Conservation (phyloP, 345 rosid genomes). For the Camelina sativa region DNA sequence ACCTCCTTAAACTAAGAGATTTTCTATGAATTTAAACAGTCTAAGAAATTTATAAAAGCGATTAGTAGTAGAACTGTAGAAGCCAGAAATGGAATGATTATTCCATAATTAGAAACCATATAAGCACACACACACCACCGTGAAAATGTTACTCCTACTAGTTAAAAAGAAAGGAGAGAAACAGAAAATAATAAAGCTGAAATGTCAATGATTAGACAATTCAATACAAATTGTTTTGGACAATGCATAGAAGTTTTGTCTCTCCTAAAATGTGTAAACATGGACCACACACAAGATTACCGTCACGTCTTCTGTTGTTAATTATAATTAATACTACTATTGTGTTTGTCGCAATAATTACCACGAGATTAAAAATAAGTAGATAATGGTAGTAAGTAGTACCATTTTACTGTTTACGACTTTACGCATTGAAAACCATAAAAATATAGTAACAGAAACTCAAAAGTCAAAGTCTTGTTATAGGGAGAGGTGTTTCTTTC, state of each 20-base stretch:
- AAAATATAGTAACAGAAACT: slow-evolving; percentile 3
- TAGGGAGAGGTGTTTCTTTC: slow-evolving; percentile 41
- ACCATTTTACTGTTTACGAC: slow-evolving; percentile 24
- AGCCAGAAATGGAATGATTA: slow-evolving; percentile 36
- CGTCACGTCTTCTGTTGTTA: slow-evolving; percentile 31
- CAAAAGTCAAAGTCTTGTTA: slow-evolving; percentile 41
- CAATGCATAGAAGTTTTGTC: slow-evolving; percentile 44
- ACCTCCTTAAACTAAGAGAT: not conserved
- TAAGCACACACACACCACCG: slow-evolving; percentile 12
- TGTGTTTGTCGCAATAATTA: slow-evolving; percentile 7
- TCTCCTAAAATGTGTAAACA: slow-evolving; percentile 50
- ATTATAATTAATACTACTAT: slow-evolving; percentile 8
- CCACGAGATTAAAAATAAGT: slow-evolving; percentile 30
- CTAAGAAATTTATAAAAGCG: not conserved
- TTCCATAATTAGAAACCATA: slow-evolving; percentile 15
- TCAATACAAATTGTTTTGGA: slow-evolving; percentile 31
- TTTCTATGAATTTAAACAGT: not conserved
- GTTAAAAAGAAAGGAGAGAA: not conserved
- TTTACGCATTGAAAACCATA: not conserved
- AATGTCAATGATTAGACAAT: slow-evolving; percentile 43
- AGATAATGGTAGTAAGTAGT: slow-evolving; percentile 35
- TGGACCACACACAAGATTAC: slow-evolving; percentile 47
- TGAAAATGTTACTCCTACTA: slow-evolving; percentile 18
- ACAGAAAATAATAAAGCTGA: slow-evolving; percentile 24
- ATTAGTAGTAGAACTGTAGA: not conserved